phyloP scores from a whole-genome alignment of 345 rosid genomes.

The Kandelia obovata region DNA sequence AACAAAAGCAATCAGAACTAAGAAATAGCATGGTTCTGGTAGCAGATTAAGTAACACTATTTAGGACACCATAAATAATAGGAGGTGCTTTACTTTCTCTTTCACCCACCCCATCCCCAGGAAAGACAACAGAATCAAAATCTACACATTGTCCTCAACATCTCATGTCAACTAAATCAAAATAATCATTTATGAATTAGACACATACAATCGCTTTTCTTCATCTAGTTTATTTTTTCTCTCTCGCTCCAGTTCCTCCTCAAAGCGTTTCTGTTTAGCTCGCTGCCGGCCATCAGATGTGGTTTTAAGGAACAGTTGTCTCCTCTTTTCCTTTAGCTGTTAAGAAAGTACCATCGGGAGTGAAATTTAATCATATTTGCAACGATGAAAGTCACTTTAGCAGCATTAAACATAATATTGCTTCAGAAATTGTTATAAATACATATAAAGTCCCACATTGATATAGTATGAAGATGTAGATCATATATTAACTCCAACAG shows the following conservation, averaged over 20 bases:
- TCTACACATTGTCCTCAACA: not conserved
- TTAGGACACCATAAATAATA: too few relatives aligned
- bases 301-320: slow-evolving; percentile 80
- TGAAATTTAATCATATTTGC: not conserved
- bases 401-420: not conserved
- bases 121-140: not conserved
- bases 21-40: not conserved
- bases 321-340: slow-evolving; percentile 85
- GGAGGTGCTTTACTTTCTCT: not conserved
- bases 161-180: not conserved
- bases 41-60: not conserved
- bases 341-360: slow-evolving; percentile 9
- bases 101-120: too few relatives aligned
- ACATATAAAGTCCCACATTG: not conserved
- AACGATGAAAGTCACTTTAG: not conserved
- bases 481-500: not conserved
- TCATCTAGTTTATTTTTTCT: slow-evolving; percentile 75
- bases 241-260: slow-evolving; percentile 77
- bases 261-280: slow-evolving; percentile 85
- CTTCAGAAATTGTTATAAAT: not conserved
- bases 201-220: slow-evolving; percentile 75
- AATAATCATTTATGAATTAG: slow-evolving; percentile 11
- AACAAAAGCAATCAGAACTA: slow-evolving; percentile 8
- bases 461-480: not conserved
- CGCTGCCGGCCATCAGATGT: slow-evolving; percentile 82